A percentile compares a stretch with the other conserved stretches of the same genome.
phyloP scores from a whole-genome alignment of 768 basidiomycete genomes.

The Rhodotorula babjevae region DNA sequence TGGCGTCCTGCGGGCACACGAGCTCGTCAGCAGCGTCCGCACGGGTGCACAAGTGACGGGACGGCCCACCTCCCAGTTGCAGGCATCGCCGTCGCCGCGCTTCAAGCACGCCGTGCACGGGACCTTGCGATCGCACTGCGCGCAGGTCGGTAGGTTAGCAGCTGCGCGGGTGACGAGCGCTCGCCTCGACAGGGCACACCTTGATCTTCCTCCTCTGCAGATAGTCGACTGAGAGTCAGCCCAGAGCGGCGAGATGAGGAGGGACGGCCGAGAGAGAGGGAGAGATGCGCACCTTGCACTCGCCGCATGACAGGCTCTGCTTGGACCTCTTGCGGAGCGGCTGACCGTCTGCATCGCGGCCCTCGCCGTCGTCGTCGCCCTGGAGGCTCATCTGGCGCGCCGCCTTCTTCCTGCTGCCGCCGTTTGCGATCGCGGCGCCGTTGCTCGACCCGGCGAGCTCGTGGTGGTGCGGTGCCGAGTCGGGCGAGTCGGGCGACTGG shows the following conservation, averaged over 20 bases:
- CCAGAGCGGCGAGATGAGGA: too few relatives aligned
- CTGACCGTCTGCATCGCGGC: background rate
- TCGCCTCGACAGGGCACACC: background rate
- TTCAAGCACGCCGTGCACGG: conserved; percentile 31
- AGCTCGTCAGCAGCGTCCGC: background rate
- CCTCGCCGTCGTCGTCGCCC: background rate
- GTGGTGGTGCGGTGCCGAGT: background rate
- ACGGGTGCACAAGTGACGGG: background rate
- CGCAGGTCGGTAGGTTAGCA: background rate
- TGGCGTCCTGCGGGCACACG: conserved; percentile 21
- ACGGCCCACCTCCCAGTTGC: conserved; percentile 28
- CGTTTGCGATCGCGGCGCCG: background rate
- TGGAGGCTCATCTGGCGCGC: background rate
- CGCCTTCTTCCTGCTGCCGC: background rate
- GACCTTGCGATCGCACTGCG: conserved; percentile 27
- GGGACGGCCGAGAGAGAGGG: too few relatives aligned
- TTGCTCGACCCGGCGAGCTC: background rate
- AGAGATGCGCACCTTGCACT: conserved; percentile 26
- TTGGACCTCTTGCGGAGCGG: conserved; percentile 5
- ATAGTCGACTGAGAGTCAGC: background rate
- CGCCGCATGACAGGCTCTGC: conserved; percentile 18
- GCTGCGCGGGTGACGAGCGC: rapidly evolving
- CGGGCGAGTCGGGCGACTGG: background rate
- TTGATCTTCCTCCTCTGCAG: conserved; percentile 28
- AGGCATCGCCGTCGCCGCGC: conserved; percentile 16